Evolutionary conservation across 441 rosid genomes (phyloP).

Genomic region (Pelargonium myrrhifolium): DNA sequence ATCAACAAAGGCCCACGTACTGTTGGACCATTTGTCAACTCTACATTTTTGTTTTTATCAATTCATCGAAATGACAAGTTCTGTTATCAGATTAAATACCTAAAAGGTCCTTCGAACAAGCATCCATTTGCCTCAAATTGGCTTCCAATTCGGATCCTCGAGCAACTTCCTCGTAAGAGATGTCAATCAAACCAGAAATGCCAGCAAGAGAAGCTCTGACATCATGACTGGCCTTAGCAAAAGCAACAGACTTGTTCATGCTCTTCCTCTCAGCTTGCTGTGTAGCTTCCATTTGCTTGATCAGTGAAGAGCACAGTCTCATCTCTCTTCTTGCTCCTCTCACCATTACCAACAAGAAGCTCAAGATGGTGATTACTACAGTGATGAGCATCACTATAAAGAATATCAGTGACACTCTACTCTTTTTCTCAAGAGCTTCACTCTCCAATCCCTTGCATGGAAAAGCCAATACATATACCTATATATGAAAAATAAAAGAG

Average conservation of each 20-base stretch:
- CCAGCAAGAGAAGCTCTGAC: constrained; percentile 59
- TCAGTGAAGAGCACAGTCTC: constrained; percentile 37
- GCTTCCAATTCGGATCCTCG: constrained; percentile 34
- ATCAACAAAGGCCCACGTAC: too few species aligned
- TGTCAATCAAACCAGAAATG: constrained; percentile 45
- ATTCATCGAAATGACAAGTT: too few species aligned
- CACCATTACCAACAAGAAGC: constrained; percentile 30
- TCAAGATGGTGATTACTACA: constrained; percentile 20
- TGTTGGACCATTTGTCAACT: too few species aligned
- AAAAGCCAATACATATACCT: constrained; percentile 50
- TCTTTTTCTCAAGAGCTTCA: constrained; percentile 11
- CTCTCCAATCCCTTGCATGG: constrained; percentile 28
- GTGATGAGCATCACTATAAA: constrained; percentile 21
- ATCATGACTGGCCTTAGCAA: constrained; percentile 75
- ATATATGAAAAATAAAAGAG: constrained; percentile 8
- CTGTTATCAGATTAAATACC: constrained; percentile 30
- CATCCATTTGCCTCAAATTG: constrained; percentile 38
- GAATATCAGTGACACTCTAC: constrained; percentile 24
- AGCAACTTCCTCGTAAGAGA: constrained; percentile 33
- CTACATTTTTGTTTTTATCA: too few species aligned
- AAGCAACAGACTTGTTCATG: constrained; percentile 65
- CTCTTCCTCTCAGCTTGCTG: constrained; percentile 77
- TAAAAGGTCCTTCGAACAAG: constrained; percentile 47
- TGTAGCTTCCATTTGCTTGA: constrained; percentile 78
- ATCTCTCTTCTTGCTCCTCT: constrained; percentile 41